Base-by-base conservation (phyloP, 805 yeast genomes). In the Middelhovenomyces tepae region DNA sequence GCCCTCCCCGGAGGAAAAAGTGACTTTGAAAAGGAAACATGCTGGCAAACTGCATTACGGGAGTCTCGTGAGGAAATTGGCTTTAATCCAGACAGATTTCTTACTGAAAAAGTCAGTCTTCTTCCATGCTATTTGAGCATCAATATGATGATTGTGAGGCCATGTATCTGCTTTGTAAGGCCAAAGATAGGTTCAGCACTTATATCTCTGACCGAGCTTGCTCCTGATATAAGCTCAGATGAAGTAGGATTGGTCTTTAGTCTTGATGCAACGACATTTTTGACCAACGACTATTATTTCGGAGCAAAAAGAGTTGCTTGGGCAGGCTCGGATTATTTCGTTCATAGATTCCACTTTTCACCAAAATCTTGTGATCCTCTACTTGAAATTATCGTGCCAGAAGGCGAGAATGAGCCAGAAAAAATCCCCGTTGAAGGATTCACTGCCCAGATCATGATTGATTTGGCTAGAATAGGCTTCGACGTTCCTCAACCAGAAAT, bases 1-100 rank as follows among this genome's bases (percentile, higher is more conserved):
- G 78, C 91, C 2, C 62, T 83, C 7, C 94, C 94, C 9, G 94
- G 94, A 3, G 94, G 94, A 4, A 77, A 75, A 48, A 78, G 85
- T 6, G 93, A 83, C 53, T 53, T 21, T 20, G 31, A 30, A 19
- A 16, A 17, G 8, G 50, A 45, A 17, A 27, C 24, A 6, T 24
- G 39, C 7, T 78, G 81, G 71, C 66, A 67, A 32, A 74, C 78
- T 32, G 75, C 89, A 1, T 62, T 89, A 43, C 57, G 94, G 23
- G 94, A 83, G 56, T 73, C 80, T 46, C 71, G 67, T 36, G 94
- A 83, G 51, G 94, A 83, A 50, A 80, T 82, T 34, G 94, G 94
- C 0, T 55, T 83, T 8, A 68, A 69, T 5, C 56, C 66, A 9
- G 56, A 65, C 46, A 69, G 75, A 38, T 59, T 78, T 47, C 56